Base-by-base conservation (phyloP, 1,139 yeast species). In the Candida sojae region DNA sequence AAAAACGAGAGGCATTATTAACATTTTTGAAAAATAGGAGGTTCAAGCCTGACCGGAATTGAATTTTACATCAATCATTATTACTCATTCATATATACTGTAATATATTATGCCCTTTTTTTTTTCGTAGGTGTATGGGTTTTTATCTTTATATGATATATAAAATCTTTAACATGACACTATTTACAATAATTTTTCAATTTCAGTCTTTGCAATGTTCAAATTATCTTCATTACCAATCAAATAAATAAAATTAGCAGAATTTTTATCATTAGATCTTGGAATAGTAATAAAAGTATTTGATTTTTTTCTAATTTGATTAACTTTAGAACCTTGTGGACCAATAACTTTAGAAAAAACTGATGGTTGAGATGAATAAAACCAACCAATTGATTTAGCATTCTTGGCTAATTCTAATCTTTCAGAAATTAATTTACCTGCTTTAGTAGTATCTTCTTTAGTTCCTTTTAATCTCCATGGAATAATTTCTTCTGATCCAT, bases 281-380 rank as follows among this genome's bases (percentile, higher is more conserved):
- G 96, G 96, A 48, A 88, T 82, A 46, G 76, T 75, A 56, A 88
- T 80, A 53, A 80, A 76, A 45, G 87, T 75, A 39, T 79, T 82
- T 21, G 86, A 71, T 53, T 77, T 72, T 39, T 71, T 72, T 68
- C 96, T 83, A 51, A 89, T 79, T 54, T 72, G 72, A 59, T 79
- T 83, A 59, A 89, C 77, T 55, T 80, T 83, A 33, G 84, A 68
- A 43, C 97, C 97, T 57, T 82, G 85, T 23, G 90, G 84, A 6
- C 97, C 97, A 57, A 90, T 79, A 44, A 89, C 75, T 64, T 77
- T 79, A 50, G 87, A 79, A 56, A 75, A 73, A n/a, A 52, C 53
- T 1, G 70, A 57, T 23, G 77, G 68, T 50, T 69, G 62, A 38
- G 59, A 57, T 28, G 70, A 57, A 57, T 70, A 72, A 48, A 68